Conservation (phyloP, 2,329 filamentous ascomycete species). For the Xylariomycetidae sp. region DNA sequence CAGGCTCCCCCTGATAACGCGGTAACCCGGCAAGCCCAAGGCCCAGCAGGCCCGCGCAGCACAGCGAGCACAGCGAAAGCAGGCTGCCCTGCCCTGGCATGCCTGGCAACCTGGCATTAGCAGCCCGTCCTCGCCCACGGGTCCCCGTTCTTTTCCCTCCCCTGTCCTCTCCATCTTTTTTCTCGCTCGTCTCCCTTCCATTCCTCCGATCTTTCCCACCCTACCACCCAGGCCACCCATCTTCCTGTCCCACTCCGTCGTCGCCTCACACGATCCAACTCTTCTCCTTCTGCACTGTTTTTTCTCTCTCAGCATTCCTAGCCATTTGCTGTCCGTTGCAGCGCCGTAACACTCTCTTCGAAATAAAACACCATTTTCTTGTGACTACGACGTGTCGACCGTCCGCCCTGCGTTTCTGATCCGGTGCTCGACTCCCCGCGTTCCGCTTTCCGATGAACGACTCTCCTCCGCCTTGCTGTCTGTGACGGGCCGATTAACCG, state of each 20-base stretch:
- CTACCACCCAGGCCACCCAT: not conserved
- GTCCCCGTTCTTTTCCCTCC: not conserved
- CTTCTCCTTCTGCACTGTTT: not conserved
- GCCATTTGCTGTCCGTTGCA: not conserved
- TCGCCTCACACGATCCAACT: too few relatives aligned
- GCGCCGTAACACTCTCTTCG: not conserved
- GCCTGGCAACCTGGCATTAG: too few relatives aligned
- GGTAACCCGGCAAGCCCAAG: too few relatives aligned
- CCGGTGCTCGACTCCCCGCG: constrained; percentile 16
- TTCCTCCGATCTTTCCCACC: not conserved
- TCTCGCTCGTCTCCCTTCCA: not conserved
- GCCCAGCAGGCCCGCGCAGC: too few relatives aligned
- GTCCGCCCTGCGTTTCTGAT: not conserved
- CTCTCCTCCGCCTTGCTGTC: constrained; percentile 26
- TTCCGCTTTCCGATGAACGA: constrained; percentile 22
- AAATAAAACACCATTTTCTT: not conserved
- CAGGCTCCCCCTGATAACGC: not conserved
- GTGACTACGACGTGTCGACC: not conserved
- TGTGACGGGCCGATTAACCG: constrained; percentile 30
- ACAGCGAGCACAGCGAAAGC: too few relatives aligned
- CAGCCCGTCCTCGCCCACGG: not conserved
- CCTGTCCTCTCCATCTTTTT: constrained; percentile 1
- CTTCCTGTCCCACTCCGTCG: too few relatives aligned
- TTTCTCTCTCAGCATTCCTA: not conserved
- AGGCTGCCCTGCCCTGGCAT: not conserved